phyloP scores from a whole-genome alignment of 2,329 filamentous ascomycete species.

The Pyrenophora tritici-repentis region DNA sequence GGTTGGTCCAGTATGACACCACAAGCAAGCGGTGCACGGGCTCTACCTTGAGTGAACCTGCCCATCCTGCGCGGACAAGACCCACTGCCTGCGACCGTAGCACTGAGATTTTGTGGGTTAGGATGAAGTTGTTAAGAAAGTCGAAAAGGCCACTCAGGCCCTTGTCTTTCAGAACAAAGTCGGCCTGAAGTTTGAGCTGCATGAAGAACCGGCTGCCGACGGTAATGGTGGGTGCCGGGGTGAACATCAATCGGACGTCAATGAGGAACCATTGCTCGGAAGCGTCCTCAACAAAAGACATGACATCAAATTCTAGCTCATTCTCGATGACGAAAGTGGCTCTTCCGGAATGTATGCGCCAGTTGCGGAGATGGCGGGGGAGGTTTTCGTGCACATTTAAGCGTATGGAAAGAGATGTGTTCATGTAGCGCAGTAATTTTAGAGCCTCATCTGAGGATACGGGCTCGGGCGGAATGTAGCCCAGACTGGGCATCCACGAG shows the following conservation, averaged over 20 bases:
- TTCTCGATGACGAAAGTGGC: conserved; percentile 82
- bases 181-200: conserved; percentile 72
- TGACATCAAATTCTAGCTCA: conserved; percentile 93
- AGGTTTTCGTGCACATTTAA: conserved; percentile 85
- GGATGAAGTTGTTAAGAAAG: conserved; percentile 81
- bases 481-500: conserved; percentile 78
- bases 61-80: conserved; percentile 74
- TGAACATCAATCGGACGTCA: conserved; percentile 84
- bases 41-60: conserved; percentile 76
- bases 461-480: conserved; percentile 74
- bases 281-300: conserved; percentile 83
- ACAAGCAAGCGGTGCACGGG: conserved; percentile 79
- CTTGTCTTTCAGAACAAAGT: conserved; percentile 69
- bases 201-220: conserved; percentile 62
- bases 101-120: conserved; percentile 89
- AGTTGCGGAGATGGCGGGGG: conserved; percentile 76
- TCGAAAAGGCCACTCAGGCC: conserved; percentile 82
- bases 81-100: conserved; percentile 76
- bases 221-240: conserved; percentile 66
- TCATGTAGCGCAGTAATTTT: conserved; percentile 77
- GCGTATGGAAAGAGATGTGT: conserved; percentile 80
- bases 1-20: conserved; percentile 86
- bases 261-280: conserved; percentile 91
- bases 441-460: conserved; percentile 74
- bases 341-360: conserved; percentile 80